phyloP scores from a whole-genome alignment of 176 grass and related monocot species.

The Musa acuminata region DNA sequence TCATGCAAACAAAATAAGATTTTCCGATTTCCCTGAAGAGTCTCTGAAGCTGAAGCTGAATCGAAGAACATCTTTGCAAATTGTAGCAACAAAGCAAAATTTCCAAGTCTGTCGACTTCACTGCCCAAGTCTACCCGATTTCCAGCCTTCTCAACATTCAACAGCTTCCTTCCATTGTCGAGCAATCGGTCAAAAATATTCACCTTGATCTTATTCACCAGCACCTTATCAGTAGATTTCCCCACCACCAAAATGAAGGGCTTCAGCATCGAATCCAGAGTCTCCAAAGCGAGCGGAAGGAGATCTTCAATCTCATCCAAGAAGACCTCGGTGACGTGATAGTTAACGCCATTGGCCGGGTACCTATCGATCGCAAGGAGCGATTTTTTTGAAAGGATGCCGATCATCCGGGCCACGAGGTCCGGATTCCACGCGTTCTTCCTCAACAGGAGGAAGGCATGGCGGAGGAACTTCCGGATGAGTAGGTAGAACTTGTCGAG shows the following conservation, averaged over 20 bases:
- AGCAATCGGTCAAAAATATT: conserved; percentile 56
- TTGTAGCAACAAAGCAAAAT: conserved; percentile 38
- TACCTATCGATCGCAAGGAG: conserved; percentile 25
- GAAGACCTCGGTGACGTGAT: conserved; percentile 74
- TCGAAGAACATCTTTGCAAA: conserved; percentile 64
- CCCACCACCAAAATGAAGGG: conserved; percentile 63
- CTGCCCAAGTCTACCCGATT: conserved; percentile 41
- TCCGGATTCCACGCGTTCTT: conserved; percentile 35
- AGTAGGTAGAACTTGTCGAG: conserved; percentile 98
- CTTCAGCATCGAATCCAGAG: conserved; percentile 32
- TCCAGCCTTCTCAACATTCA: conserved; percentile 40
- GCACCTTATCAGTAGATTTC: conserved; percentile 51
- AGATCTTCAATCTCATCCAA: conserved; percentile 60
- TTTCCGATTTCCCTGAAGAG: conserved; percentile 58
- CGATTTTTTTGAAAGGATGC: conserved; percentile 39
- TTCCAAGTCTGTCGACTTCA: conserved; percentile 52
- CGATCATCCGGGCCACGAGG: conserved; percentile 26
- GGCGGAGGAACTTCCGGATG: conserved; percentile 59
- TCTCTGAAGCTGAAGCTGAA: conserved; percentile 42
- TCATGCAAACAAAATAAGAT: conserved; percentile 54
- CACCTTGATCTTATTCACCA: conserved; percentile 60
- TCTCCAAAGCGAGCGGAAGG: conserved; percentile 40
- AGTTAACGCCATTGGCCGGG: conserved; percentile 30
- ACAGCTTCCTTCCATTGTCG: conserved; percentile 32
- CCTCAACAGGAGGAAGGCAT: conserved; percentile 54